Base-by-base conservation (phyloP, 805 yeast species). In the Saturnispora diversa region DNA sequence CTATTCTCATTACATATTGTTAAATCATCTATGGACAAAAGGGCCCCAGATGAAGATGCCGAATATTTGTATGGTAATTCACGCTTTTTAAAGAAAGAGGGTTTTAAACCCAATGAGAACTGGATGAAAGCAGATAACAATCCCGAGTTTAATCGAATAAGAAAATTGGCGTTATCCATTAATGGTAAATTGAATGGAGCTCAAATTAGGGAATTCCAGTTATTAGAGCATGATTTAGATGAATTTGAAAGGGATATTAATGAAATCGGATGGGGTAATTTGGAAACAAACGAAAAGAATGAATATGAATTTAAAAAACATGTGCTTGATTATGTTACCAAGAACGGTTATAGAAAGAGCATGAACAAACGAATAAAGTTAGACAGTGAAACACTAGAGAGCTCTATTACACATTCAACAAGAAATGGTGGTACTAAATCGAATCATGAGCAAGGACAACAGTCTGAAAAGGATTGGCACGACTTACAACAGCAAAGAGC, bases 301-400 rank as follows among this genome's bases (percentile, higher is more conserved):
- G 80, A 78, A 35, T 68, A 73, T 37, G 57, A 58, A 16, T 59
- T 69, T 44, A 77, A 79, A 44, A 64, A 72, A 29, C 72, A 75
- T 43, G 56, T 78, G 1, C 53, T 74, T 10, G 56, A 62, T 2
- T 53, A 75, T 23, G 64, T 72, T 13, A 51, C 63, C 20, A 70
- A 69, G 42, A 50, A 72, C 6, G 41, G 41, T 11, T 38, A 31
- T 21, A 31, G 32, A n/a, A 21, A 13, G 10, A 12, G 11, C 7
- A 30, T 31, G 19, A 32, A 13, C 22, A 25, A 8, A 3, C n/a
- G 2, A 20, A n/a, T 1, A n/a, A n/a, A n/a, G n/a, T n/a, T n/a
- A n/a, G n/a, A n/a, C n/a, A n/a, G n/a, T n/a, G n/a, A n/a, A n/a
- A n/a, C n/a, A n/a, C n/a, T n/a, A n/a, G n/a, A n/a, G n/a, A n/a